These are phyloP conservation scores for Colletotrichum coccodes DNA, from an alignment of 2,329 filamentous ascomycete species.

Conservation along the genomic window DNA sequence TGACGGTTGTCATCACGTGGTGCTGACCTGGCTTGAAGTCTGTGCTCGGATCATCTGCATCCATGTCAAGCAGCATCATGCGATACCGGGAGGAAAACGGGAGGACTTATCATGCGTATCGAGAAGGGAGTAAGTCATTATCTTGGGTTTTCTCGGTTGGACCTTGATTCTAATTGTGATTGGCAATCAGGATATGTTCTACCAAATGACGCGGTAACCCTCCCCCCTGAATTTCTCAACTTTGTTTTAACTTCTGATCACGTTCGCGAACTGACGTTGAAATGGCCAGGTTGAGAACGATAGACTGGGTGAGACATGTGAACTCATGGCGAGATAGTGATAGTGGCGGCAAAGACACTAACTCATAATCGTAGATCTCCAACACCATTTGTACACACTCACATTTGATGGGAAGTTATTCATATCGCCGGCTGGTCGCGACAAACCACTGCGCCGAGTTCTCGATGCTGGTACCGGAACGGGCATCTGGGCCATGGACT, in stretches of 20 bases:
- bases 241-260: not conserved
- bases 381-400: slow-evolving; percentile 40
- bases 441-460: slow-evolving; percentile 35
- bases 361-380: slow-evolving; percentile 34
- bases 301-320: slow-evolving; percentile 30
- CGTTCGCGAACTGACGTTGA: not conserved
- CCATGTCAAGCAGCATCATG: slow-evolving; percentile 48
- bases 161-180: not conserved
- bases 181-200: slow-evolving; percentile 36
- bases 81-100: slow-evolving; percentile 51
- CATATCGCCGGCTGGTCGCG: slow-evolving; percentile 32
- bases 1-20: too few species aligned
- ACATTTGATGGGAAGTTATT: slow-evolving; percentile 39
- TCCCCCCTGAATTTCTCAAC: not conserved
- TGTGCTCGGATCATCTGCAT: slow-evolving; percentile 40
- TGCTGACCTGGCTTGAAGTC: slow-evolving; percentile 7
- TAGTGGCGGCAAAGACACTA: not conserved
- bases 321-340: not conserved
- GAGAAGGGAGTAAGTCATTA: slow-evolving; percentile 35
- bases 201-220: slow-evolving; percentile 39
- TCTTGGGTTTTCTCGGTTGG: too few species aligned
- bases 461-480: slow-evolving; percentile 62
- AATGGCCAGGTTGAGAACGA: slow-evolving; percentile 36
- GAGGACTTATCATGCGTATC: slow-evolving; percentile 49
- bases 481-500: slow-evolving; percentile 57